Evolutionary conservation across 2,329 filamentous ascomycete species (phyloP).

Genomic region (Didymella glomerata): DNA sequence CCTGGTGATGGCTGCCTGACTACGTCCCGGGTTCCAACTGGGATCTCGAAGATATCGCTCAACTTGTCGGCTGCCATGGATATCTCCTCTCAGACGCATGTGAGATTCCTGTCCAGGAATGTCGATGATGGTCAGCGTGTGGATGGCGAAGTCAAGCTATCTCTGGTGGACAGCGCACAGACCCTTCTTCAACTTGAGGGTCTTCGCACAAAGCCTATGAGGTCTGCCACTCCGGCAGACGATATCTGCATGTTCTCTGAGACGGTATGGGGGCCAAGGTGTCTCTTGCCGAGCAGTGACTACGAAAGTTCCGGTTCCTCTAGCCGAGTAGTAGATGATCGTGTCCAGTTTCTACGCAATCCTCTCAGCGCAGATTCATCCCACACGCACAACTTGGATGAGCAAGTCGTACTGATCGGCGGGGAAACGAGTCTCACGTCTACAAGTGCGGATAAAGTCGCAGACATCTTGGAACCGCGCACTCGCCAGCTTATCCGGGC

Average conservation of each 20-base stretch:
- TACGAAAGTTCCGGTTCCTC: background rate
- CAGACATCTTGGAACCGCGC: background rate
- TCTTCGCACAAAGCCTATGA: slow-evolving; percentile 12
- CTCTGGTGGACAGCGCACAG: background rate
- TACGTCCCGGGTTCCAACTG: slow-evolving; percentile 19
- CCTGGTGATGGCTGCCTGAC: slow-evolving; percentile 40
- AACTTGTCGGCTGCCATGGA: slow-evolving; percentile 12
- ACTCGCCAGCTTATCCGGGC: background rate
- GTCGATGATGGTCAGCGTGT: background rate
- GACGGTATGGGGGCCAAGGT: slow-evolving; percentile 16
- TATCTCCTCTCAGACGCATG: background rate
- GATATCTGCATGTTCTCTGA: slow-evolving; percentile 23
- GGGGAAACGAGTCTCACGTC: background rate
- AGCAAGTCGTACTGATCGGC: background rate
- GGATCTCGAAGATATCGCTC: slow-evolving; percentile 1
- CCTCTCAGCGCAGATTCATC: background rate
- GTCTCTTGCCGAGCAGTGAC: background rate
- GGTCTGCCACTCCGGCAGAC: background rate
- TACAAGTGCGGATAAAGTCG: background rate
- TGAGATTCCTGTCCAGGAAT: slow-evolving; percentile 5
- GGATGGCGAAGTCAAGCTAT: slow-evolving; percentile 6
- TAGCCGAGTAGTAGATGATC: slow-evolving; percentile 17
- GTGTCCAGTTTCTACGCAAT: slow-evolving; percentile 5
- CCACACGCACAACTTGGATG: too few relatives aligned
- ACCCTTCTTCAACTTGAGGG: slow-evolving; percentile 19